A percentile compares a stretch with the other conserved stretches of the same genome.
These are phyloP conservation scores for Peronospora belbahrii DNA, from an alignment of 352 stramenopile genomes.

Conservation along the genomic window DNA sequence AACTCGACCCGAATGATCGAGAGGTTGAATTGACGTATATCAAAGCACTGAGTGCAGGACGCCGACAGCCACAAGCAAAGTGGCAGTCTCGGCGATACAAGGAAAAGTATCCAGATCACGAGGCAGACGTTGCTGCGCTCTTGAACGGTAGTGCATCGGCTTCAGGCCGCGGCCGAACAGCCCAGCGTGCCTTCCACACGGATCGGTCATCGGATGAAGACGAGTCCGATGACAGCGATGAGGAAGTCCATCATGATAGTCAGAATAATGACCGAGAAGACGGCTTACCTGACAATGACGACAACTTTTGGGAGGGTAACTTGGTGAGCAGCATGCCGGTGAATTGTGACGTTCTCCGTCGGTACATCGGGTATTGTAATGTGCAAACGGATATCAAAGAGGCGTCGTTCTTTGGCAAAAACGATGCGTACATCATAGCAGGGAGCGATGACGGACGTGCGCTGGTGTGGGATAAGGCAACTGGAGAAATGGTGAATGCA, in stretches of 20 bases:
- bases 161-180: neutral
- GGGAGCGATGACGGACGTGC: slow-evolving; percentile 82
- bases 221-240: slow-evolving; percentile 22
- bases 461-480: slow-evolving; percentile 81
- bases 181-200: slow-evolving; percentile 5
- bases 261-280: slow-evolving; percentile 10
- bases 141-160: slow-evolving; percentile 9
- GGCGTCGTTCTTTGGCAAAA: slow-evolving; percentile 79
- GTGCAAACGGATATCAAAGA: slow-evolving; percentile 89
- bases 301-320: slow-evolving; percentile 49
- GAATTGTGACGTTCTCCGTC: slow-evolving; percentile 57
- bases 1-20: slow-evolving; percentile 40
- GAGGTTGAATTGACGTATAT: slow-evolving; percentile 57
- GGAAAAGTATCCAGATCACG: slow-evolving; percentile 36
- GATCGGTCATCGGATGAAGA: slow-evolving; percentile 23
- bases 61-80: slow-evolving; percentile 34
- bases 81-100: slow-evolving; percentile 38
- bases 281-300: slow-evolving; percentile 24
- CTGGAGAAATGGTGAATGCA: slow-evolving; percentile 70
- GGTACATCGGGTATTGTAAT: slow-evolving; percentile 86
- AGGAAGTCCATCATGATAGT: slow-evolving; percentile 13
- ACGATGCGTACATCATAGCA: slow-evolving; percentile 79
- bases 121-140: slow-evolving; percentile 35
- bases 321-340: slow-evolving; percentile 31
- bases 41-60: slow-evolving; percentile 34